phyloP scores from a whole-genome alignment of 1,284 basidiomycete genomes.

The Fistulina hepatica region DNA sequence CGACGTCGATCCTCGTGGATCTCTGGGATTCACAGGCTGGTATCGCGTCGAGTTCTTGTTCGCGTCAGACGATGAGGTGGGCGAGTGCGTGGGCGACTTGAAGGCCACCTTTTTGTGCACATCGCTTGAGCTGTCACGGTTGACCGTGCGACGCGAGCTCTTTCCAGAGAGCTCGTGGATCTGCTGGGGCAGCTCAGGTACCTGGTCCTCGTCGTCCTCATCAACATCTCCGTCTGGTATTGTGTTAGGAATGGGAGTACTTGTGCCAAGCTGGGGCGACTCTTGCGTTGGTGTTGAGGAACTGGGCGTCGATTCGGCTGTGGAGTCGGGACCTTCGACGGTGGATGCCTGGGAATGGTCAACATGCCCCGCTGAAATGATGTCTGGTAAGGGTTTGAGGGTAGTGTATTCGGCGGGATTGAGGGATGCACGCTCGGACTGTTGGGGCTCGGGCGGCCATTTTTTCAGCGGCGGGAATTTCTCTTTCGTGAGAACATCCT shows the following conservation, averaged over 20 bases:
- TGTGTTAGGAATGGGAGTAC: constrained; percentile 22
- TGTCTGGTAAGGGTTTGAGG: constrained; percentile 61
- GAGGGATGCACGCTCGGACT: constrained; percentile 27
- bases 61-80: constrained; percentile 27
- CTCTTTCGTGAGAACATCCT: constrained; percentile 34
- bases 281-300: constrained; percentile 29
- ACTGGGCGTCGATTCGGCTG: constrained; percentile 41
- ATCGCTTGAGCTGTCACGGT: constrained; percentile 33
- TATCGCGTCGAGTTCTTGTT: constrained; percentile 68
- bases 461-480: constrained; percentile 55
- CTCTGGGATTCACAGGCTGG: constrained; percentile 58
- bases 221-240: constrained; percentile 16
- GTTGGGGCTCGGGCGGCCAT: constrained; percentile 39
- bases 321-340: constrained; percentile 17
- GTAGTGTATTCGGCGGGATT: constrained; percentile 39
- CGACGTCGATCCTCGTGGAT: constrained; percentile 53
- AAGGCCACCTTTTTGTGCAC: constrained; percentile 76
- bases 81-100: constrained; percentile 45
- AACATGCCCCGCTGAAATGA: too few species aligned
- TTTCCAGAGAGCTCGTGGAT: constrained; percentile 38
- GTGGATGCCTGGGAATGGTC: too few species aligned
- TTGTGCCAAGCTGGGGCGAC: too few species aligned
- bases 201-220: constrained; percentile 9
- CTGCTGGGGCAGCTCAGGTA: constrained; percentile 20
- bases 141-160: constrained; percentile 42